Evolutionary conservation across 169 alveolate genomes (phyloP).

Genomic region (Theileria equi): DNA sequence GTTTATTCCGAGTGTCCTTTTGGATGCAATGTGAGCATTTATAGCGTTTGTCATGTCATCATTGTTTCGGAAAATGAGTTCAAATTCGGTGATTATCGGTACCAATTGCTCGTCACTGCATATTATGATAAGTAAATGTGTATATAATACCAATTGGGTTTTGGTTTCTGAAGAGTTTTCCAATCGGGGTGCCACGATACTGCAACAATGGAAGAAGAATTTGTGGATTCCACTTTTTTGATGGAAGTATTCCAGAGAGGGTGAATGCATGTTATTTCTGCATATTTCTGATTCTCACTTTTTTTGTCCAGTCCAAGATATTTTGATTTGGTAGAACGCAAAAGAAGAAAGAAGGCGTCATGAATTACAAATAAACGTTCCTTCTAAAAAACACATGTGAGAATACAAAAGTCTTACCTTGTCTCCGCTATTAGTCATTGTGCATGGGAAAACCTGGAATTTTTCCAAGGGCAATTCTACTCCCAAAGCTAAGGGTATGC

Average conservation of each 20-base stretch:
- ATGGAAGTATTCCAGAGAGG: constrained; percentile 55
- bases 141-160: no score
- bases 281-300: not conserved
- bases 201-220: constrained; percentile 7
- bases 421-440: constrained; percentile 1
- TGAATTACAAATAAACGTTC: constrained; percentile 6
- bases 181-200: constrained; percentile 47
- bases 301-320: not conserved
- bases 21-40: constrained; percentile 1
- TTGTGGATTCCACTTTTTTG: not conserved
- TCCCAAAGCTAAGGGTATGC: constrained; percentile 13
- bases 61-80: constrained; percentile 14
- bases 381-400: constrained; percentile 2
- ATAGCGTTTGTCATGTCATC: constrained; percentile 16
- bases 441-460: constrained; percentile 4
- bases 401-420: no score
- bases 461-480: not conserved
- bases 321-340: no score
- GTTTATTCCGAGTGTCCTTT: constrained; percentile 1
- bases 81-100: constrained; percentile 33
- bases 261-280: constrained; percentile 46
- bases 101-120: constrained; percentile 11
- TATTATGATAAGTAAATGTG: not conserved
- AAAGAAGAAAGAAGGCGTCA: constrained; percentile 16
- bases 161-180: no score